Base-by-base conservation (phyloP, 805 yeast genomes). In the Yarrowia sp. region DNA sequence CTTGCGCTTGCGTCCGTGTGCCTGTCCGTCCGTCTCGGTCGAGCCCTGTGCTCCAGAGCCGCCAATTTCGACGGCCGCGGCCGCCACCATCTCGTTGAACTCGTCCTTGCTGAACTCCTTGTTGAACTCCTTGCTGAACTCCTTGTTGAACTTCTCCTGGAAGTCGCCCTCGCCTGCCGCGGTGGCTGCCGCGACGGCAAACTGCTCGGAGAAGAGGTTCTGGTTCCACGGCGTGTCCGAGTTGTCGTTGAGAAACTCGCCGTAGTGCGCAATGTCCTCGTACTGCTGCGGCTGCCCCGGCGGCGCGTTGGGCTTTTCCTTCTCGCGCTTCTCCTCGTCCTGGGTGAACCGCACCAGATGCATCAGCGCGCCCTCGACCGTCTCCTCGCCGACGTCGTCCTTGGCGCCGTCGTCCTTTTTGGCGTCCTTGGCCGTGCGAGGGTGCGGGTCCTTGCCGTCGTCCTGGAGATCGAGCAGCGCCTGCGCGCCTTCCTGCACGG, bases 201-300 rank as follows among this genome's bases (percentile, higher is more conserved):
- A 53, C 39, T 61, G 49, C 22, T 61, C 63, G 4, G 61, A 32
- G 21, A 51, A 51, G 10, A 51, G 31, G 13, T 51, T 51, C 36
- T 51, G 58, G 58, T 51, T 58, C 41, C 55, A 44, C 12, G 53
- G 58, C 19, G 62, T 41, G 38, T 58, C 62, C 5, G 32, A 14
- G 33, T 77, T 80, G 41, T 79, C 83, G 13, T 77, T 79, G 51
- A 81, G 70, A 64, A 80, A 78, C 13, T 81, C 81, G 1, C 79
- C 73, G 22, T 29, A 25, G 14, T 61, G 60, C 6, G 42, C 58
- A 18, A 35, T 25, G 8, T 62, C 49, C n/a, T 33, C 31, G 27
- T 47, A 35, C 19, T 33, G 60, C 16, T 35, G 63, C 24, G 32
- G 58, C 18, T 39, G 44, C 13, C 22, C 49, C 25, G 49, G 33